phyloP scores from a whole-genome alignment of 2,329 filamentous ascomycete genomes.

The Xylaria polymorpha region DNA sequence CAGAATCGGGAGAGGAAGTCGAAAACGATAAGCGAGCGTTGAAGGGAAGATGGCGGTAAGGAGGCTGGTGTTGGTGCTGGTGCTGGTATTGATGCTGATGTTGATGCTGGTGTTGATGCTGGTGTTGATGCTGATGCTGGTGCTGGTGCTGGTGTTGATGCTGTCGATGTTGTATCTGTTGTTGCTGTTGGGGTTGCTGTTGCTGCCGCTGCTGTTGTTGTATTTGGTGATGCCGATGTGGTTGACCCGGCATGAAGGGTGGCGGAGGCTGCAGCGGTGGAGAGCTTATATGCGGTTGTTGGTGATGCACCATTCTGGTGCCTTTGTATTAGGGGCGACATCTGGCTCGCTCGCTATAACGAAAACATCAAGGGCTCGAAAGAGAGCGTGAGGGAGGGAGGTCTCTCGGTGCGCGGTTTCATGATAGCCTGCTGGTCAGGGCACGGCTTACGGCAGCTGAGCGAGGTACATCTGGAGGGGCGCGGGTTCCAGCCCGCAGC shows the following conservation, averaged over 20 bases:
- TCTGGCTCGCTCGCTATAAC: slow-evolving; percentile 46
- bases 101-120: not conserved
- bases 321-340: slow-evolving; percentile 65
- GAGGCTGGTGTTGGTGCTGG: slow-evolving; percentile 14
- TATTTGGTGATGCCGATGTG: slow-evolving; percentile 23
- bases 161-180: not conserved
- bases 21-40: slow-evolving; percentile 32
- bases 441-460: slow-evolving; percentile 54
- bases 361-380: slow-evolving; percentile 37
- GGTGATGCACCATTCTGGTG: slow-evolving; percentile 63
- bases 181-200: not conserved
- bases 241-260: slow-evolving; percentile 35
- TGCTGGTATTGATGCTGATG: slow-evolving; percentile 7
- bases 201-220: slow-evolving; percentile 3
- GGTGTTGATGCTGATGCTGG: slow-evolving; percentile 14
- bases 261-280: slow-evolving; percentile 38
- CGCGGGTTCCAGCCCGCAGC: slow-evolving; percentile 36
- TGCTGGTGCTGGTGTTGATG: not conserved
- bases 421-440: slow-evolving; percentile 58
- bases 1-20: slow-evolving; percentile 29
- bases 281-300: slow-evolving; percentile 45
- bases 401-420: slow-evolving; percentile 46
- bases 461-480: slow-evolving; percentile 56
- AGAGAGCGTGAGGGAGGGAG: slow-evolving; percentile 47
- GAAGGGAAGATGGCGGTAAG: slow-evolving; percentile 40